Evolutionary conservation across 2,329 filamentous ascomycete genomes (phyloP).

Genomic region (Fusarium pseudoanthophilum): DNA sequence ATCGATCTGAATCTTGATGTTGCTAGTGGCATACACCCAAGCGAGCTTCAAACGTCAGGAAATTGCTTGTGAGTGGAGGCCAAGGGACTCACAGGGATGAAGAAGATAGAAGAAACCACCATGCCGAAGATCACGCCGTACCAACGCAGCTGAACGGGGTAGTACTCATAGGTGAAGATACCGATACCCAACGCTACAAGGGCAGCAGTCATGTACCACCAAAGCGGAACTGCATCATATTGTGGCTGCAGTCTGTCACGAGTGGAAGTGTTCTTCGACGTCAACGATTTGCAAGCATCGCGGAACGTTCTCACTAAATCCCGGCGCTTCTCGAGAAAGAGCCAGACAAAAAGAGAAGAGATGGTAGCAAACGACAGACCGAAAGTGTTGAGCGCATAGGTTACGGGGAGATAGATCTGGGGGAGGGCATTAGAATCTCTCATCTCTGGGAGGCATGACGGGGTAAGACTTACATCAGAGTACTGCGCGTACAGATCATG

Average conservation of each 20-base stretch:
- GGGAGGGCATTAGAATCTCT: background rate
- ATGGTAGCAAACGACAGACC: slow-evolving; percentile 64
- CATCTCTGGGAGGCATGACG: fast-evolving
- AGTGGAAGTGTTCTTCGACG: background rate
- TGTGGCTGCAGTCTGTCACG: slow-evolving; percentile 17
- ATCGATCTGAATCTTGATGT: slow-evolving; percentile 57
- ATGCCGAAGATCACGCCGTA: slow-evolving; percentile 47
- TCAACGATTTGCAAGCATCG: background rate
- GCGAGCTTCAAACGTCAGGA: slow-evolving; percentile 37
- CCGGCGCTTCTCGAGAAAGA: slow-evolving; percentile 46
- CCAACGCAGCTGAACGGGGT: slow-evolving; percentile 47
- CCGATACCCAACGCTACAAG: slow-evolving; percentile 41
- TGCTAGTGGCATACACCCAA: slow-evolving; percentile 53
- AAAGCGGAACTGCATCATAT: slow-evolving; percentile 36
- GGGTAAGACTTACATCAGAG: slow-evolving; percentile 53
- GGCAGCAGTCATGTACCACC: slow-evolving; percentile 42
- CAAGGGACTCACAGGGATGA: slow-evolving; percentile 39
- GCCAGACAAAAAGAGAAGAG: slow-evolving; percentile 50
- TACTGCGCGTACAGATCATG: slow-evolving; percentile 60
- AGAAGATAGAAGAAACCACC: slow-evolving; percentile 44
- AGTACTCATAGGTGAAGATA: slow-evolving; percentile 47
- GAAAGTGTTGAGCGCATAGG: slow-evolving; percentile 59
- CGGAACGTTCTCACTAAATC: slow-evolving; percentile 32
- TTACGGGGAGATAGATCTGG: slow-evolving; percentile 57
- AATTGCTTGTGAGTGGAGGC: fast-evolving